phyloP scores from a whole-genome alignment of 345 rosid genomes.

The Sonneratia alba region DNA sequence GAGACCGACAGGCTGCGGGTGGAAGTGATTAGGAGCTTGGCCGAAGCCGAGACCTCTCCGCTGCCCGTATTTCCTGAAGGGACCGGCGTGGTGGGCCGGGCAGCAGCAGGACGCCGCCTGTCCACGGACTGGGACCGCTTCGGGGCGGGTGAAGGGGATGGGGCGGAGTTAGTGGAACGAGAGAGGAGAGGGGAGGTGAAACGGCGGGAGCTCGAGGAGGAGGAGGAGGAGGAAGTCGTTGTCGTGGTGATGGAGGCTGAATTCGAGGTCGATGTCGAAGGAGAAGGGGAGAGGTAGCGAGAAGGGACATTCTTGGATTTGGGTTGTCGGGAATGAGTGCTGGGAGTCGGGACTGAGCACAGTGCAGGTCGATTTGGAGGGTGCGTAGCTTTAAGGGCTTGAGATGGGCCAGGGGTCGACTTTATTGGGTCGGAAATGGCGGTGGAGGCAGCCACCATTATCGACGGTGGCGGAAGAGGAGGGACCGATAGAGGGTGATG shows the following conservation, averaged over 20 bases:
- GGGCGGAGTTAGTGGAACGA: slow-evolving; percentile 33
- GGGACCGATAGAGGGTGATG: background rate
- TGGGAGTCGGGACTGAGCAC: background rate
- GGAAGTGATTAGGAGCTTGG: slow-evolving; percentile 72
- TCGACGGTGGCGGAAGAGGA: background rate
- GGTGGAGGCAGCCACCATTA: slow-evolving; percentile 5
- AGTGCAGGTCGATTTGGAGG: background rate
- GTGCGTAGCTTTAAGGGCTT: background rate
- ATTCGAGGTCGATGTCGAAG: slow-evolving; percentile 29
- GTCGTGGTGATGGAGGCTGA: slow-evolving; percentile 12
- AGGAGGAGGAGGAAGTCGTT: slow-evolving; percentile 25
- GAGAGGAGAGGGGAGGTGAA: slow-evolving; percentile 52
- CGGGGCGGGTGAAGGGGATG: slow-evolving; percentile 28
- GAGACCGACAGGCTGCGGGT: slow-evolving; percentile 87
- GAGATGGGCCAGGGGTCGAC: slow-evolving; percentile 2
- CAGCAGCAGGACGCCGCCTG: slow-evolving; percentile 37
- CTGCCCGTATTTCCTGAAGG: slow-evolving; percentile 28
- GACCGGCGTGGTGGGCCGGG: slow-evolving; percentile 20
- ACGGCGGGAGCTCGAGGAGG: slow-evolving; percentile 39
- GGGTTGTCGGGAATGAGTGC: slow-evolving; percentile 30
- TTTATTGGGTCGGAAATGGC: slow-evolving; percentile 8
- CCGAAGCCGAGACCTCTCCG: slow-evolving; percentile 36
- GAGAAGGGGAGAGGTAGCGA: slow-evolving; percentile 77
- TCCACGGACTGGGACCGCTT: slow-evolving; percentile 84
- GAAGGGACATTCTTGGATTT: slow-evolving; percentile 75